Evolutionary conservation across 768 basidiomycete species (phyloP), one percentile per base, ranked within the genome.

Genomic region (Leccinum boreale): DNA sequence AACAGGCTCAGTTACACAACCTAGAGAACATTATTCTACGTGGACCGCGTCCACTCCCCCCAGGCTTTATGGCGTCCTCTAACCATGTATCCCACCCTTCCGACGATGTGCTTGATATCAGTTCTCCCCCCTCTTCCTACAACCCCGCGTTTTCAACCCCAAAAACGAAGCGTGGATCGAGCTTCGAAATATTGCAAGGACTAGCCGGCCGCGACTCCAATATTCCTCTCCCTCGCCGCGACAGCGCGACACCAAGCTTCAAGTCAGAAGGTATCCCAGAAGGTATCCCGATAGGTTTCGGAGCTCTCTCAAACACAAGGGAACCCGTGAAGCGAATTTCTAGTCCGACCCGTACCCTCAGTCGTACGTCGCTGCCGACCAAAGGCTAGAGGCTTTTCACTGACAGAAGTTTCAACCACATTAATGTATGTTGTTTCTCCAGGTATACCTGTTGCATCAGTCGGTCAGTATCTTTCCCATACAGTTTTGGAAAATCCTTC

Each of bases 391-490:
- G 24, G 50, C 61, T 52, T 61, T 62, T 57, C 68, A 57, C 58
- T 67, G 48, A 50, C 57, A 48, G 50, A 47, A 56, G 50, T 58
- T 62, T 62, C 64, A 61, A 65, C 46, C 61, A 0, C 60, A 44
- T 70, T 63, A 57, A 65, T 65, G 59, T 51, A 59, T 55, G 64
- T 63, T 60, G 56, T 69, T 60, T 68, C 62, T 52, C 59, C 66
- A 90, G 89, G 89, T 48, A 90, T 90, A 69, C 89, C 89, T 45
- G 82, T 90, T 24, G 78, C 89, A 58, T 81, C 89, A 61, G 90
- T 90, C 68, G 89, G 89, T 89, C 64, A 70, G 86, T 81, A 58
- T 14, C 52, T 49, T 42, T 50, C 60, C 55, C 51, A 19, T n/a
- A 3, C 8, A 28, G 0, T 39, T 29, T 51, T 23, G 6, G 55